Evolutionary conservation across 306 rosid species (phyloP).

Genomic region (Parietaria judaica): DNA sequence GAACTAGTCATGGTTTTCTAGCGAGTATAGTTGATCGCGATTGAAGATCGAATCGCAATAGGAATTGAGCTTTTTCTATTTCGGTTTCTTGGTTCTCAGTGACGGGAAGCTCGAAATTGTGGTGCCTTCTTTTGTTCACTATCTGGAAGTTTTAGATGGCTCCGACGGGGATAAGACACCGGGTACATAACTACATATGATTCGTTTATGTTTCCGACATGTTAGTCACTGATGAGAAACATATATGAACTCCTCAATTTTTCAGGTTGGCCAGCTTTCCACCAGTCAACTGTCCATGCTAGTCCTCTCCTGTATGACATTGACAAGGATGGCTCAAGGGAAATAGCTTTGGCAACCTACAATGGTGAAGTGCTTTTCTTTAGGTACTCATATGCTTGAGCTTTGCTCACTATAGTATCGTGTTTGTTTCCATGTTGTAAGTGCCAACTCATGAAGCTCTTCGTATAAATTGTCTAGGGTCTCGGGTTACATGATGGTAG

Average conservation of each 20-base stretch:
- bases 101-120: constrained; percentile 97
- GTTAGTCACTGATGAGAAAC: neutral
- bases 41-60: too few relatives aligned
- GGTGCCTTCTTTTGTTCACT: constrained; percentile 93
- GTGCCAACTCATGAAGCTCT: constrained; percentile 1
- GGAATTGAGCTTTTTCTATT: neutral
- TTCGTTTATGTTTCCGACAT: neutral
- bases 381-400: constrained; percentile 45
- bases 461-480: constrained; percentile 44
- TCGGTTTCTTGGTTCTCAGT: constrained; percentile 26
- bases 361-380: constrained; percentile 96
- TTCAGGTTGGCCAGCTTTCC: constrained; percentile 99
- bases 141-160: constrained; percentile 94
- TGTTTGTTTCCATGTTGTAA: neutral
- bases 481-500: constrained; percentile 94
- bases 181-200: constrained; percentile 57
- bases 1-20: too few relatives aligned
- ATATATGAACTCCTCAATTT: constrained; percentile 1
- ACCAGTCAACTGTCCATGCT: constrained; percentile 95
- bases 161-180: constrained; percentile 98
- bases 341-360: constrained; percentile 90
- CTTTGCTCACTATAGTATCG: constrained; percentile 5
- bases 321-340: constrained; percentile 97
- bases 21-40: too few relatives aligned
- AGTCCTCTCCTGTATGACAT: constrained; percentile 92